Conservation (phyloP, 2,329 filamentous ascomycete genomes). For the Trichoderma koningiopsis region DNA sequence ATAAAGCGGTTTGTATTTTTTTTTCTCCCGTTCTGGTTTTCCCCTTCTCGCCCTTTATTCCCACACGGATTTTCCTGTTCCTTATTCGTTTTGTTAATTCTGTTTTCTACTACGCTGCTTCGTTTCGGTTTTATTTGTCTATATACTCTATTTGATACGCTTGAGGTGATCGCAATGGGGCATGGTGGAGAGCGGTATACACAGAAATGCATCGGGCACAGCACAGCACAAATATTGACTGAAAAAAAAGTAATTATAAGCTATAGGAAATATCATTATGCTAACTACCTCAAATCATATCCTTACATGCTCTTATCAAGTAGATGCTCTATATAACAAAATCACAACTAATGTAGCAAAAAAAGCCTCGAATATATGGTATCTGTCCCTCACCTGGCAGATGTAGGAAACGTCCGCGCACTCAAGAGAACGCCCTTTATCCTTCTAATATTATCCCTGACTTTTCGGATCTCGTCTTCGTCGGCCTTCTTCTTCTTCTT, state of each 20-base stretch:
- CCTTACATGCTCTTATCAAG: neutral
- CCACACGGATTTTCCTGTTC: neutral
- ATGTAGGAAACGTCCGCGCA: conserved; percentile 69
- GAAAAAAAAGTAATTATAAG: conserved; percentile 1
- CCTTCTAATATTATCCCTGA: conserved; percentile 74
- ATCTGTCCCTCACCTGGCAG: conserved; percentile 36
- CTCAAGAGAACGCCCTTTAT: conserved; percentile 79
- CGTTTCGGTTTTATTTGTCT: neutral
- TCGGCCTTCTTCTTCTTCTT: conserved; percentile 51
- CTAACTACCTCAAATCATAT: neutral
- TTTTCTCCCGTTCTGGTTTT: neutral
- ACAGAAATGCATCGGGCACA: neutral
- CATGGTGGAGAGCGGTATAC: neutral
- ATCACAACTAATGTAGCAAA: neutral
- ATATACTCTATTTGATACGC: neutral
- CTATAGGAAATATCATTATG: neutral
- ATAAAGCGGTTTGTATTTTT: neutral
- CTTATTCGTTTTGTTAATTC: neutral
- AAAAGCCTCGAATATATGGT: neutral
- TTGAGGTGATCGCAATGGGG: neutral
- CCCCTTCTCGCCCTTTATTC: too few species aligned
- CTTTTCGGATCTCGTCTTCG: conserved; percentile 71
- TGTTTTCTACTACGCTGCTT: neutral
- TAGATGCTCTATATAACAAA: neutral
- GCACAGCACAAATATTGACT: neutral